These are phyloP conservation scores for Monosporascus sp. DNA, from an alignment of 2,329 filamentous ascomycete genomes.

Conservation along the genomic window DNA sequence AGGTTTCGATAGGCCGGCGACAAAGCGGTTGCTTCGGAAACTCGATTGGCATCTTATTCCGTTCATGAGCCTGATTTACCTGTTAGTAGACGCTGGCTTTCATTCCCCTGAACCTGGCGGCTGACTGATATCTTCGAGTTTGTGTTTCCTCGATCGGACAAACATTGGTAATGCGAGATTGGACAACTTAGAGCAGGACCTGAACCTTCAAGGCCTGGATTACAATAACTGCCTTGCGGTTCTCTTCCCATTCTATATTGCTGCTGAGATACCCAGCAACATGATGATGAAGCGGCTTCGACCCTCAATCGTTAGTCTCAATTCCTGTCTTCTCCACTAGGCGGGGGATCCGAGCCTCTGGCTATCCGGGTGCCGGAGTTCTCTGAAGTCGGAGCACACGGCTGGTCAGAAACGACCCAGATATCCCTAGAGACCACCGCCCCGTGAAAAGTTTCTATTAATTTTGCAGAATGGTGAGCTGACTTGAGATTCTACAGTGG, in stretches of 20 bases:
- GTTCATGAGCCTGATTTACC: slow-evolving; percentile 53
- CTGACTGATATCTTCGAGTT: slow-evolving; percentile 13
- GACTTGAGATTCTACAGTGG: slow-evolving; percentile 32
- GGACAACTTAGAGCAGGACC: slow-evolving; percentile 30
- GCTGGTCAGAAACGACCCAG: neutral
- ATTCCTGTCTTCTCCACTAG: too few species aligned
- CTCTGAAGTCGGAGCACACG: too few species aligned
- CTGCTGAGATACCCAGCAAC: slow-evolving; percentile 58
- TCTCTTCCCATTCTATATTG: slow-evolving; percentile 62
- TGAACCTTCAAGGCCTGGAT: slow-evolving; percentile 47
- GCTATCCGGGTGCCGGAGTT: too few species aligned
- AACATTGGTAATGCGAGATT: slow-evolving; percentile 41
- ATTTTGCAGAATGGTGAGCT: slow-evolving; percentile 35
- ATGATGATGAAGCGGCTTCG: slow-evolving; percentile 55
- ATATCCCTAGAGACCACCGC: slow-evolving; percentile 43
- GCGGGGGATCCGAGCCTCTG: too few species aligned
- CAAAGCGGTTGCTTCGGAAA: slow-evolving; percentile 47
- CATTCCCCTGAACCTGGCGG: neutral
- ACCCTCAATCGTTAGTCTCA: slow-evolving; percentile 39
- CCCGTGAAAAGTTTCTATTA: slow-evolving; percentile 54
- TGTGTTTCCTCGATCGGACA: slow-evolving; percentile 47
- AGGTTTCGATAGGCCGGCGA: slow-evolving; percentile 31
- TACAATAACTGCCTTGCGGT: slow-evolving; percentile 56
- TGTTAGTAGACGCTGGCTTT: slow-evolving; percentile 29
- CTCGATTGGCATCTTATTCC: slow-evolving; percentile 53